Evolutionary conservation across 164 flowering plant species (phyloP), one percentile per base, ranked within the genome.

Genomic region (Umbilicus rupestris): DNA sequence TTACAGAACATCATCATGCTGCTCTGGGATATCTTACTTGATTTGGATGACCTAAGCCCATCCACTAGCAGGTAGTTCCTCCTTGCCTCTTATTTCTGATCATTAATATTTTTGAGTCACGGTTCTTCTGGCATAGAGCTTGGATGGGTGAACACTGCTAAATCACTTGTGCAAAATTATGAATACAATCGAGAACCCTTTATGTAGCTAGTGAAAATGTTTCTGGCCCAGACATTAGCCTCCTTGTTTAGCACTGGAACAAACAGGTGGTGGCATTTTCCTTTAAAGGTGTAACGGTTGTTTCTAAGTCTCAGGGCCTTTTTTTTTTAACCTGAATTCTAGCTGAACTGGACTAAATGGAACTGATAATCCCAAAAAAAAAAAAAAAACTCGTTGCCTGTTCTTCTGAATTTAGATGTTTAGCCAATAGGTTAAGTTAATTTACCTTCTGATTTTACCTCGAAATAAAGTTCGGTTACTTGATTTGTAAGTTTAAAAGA

Each of bases 1-100:
- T 76, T 95, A 80, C 87, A 87, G 74, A 79, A 86, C 2, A 88
- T 95, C 69, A 84, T 92, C 66, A 92, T 95, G 97, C 79, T 95
- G 45, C 89, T 95, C 22, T 95, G 99, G 99, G 97, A 95, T 82
- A 92, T 95, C 60, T 77, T 95, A 68, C 99, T 95, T 70, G 99
- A 95, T 73, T 77, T 95, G 72, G 99, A 95, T 83, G 99, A 95
- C 79, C 77, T 95, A 20, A 95, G 99, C 71, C 99, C 99, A 41
- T 92, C 97, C 41, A 95, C 99, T 45, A 90, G 99, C 89, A 95
- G 98, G 98, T 90, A 66, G 24, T 17, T 67, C n/a, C 47, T 16
- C 14, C 19, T 63, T 55, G 39, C 15, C 3, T 50, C 10, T 16
- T 24, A 68, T 29, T 69, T 64, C 9, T 35, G 22, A 24, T 14